Base-by-base conservation (phyloP, 768 basidiomycete species). In the Leccinellum luteum region DNA sequence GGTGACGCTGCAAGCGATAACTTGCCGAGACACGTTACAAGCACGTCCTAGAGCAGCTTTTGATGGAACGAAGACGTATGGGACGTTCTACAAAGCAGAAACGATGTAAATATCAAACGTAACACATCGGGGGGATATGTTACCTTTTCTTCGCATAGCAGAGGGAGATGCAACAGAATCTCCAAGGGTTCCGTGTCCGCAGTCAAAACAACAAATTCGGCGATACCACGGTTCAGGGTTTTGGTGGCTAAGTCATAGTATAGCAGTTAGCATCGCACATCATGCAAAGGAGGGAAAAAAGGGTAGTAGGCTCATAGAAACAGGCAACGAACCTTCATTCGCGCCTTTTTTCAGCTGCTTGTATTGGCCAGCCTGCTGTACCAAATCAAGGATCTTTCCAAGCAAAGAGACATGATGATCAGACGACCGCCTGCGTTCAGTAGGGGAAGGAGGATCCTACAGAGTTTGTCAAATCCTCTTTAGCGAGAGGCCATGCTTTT, bases 301-400 rank as follows among this genome's bases (percentile, higher is more conserved):
- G 54, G 55, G 34, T 14, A 23, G 53, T 28, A 13, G 27, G 27
- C 15, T n/a, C n/a, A 9, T 10, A 34, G n/a, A 31, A 52, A 28
- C 17, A 48, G n/a, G 17, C 15, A 28, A 67, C 80, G 34, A 50
- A 91, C 92, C 91, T 84, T 99, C 97, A 75, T 99, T 99, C 44
- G 97, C 97, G 60, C 97, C 96, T 79, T 98, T 98, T 79, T 98
- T 98, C 49, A 98, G 78, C 74, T 98, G 95, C 78, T 98, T 98
- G 80, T 96, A 97, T 74, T 94, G 89, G n/a, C 85, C 80, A 43
- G 96, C 95, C 76, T 96, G 92, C 72, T 97, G 93, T 31, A 97
- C 90, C 56, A 98, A 81, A 69, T 98, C 96, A 54, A 99, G 83
- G 68, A 98, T 97, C 94, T 96, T 66, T 55, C 19, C 34, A 32